Conservation (phyloP, 768 basidiomycete species). For the Zangia roseola region DNA sequence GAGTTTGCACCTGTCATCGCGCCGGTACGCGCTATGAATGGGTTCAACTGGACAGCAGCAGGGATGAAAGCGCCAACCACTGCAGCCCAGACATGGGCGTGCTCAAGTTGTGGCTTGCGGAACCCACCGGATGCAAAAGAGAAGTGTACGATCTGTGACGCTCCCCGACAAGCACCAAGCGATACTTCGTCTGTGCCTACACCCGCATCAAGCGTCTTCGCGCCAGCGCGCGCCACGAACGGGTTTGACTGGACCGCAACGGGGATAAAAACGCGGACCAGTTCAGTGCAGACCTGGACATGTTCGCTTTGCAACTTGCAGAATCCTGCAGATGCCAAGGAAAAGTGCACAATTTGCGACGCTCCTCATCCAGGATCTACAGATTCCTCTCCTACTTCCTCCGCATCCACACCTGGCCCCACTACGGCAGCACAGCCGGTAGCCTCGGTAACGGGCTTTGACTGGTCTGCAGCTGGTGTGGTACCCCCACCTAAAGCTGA, state of each 20-base stretch:
- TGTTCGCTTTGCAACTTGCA: constrained; percentile 52
- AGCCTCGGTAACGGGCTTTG: constrained; percentile 27
- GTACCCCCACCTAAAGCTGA: constrained; percentile 24
- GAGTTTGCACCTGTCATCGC: constrained; percentile 28
- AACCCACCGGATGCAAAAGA: constrained; percentile 38
- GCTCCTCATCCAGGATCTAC: constrained; percentile 29
- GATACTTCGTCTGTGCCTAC: constrained; percentile 8
- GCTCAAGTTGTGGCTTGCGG: constrained; percentile 47
- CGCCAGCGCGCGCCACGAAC: constrained; percentile 25
- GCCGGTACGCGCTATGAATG: constrained; percentile 28
- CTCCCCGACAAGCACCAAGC: constrained; percentile 28
- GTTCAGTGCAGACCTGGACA: constrained; percentile 44
- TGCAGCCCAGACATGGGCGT: constrained; percentile 48
- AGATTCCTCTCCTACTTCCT: constrained; percentile 1
- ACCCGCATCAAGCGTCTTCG: constrained; percentile 5
- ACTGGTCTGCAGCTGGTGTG: constrained; percentile 41
- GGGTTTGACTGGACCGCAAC: constrained; percentile 64
- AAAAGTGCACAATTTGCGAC: constrained; percentile 49
- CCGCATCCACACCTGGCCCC: background rate
- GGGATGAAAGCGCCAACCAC: constrained; percentile 48
- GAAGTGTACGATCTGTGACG: constrained; percentile 48
- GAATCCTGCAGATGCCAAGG: constrained; percentile 37
- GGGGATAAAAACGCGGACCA: constrained; percentile 48
- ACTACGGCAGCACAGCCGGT: background rate
- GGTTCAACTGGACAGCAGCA: constrained; percentile 63